Evolutionary conservation across 1,284 basidiomycete genomes (phyloP).

Genomic region (Volvariella surrecta): DNA sequence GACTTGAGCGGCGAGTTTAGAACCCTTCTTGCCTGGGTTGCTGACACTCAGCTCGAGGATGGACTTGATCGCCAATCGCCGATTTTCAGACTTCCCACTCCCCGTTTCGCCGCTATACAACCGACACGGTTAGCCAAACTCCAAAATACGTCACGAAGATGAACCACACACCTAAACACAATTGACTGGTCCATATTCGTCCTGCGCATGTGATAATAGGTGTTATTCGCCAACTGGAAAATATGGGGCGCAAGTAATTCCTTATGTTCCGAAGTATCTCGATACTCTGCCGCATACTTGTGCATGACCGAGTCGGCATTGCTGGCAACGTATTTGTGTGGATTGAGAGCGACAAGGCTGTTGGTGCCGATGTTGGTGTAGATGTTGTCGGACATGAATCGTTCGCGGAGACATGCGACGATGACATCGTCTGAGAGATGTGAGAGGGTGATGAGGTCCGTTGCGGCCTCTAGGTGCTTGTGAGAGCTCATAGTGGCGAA

Average conservation of each 20-base stretch:
- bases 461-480: slow-evolving; percentile 60
- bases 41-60: slow-evolving; percentile 84
- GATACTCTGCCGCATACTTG: slow-evolving; percentile 76
- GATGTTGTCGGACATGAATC: slow-evolving; percentile 77
- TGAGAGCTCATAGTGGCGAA: slow-evolving; percentile 35
- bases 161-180: slow-evolving; percentile 60
- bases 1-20: slow-evolving; percentile 78
- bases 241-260: slow-evolving; percentile 67
- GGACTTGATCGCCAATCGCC: slow-evolving; percentile 84
- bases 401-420: slow-evolving; percentile 76
- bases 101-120: slow-evolving; percentile 82
- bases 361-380: slow-evolving; percentile 74
- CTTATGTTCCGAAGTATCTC: slow-evolving; percentile 50
- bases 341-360: slow-evolving; percentile 77
- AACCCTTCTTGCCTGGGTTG: slow-evolving; percentile 89
- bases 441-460: slow-evolving; percentile 54
- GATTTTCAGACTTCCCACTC: slow-evolving; percentile 90
- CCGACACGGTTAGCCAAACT: not conserved
- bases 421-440: slow-evolving; percentile 69
- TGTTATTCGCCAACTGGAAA: slow-evolving; percentile 83
- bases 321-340: slow-evolving; percentile 76
- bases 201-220: slow-evolving; percentile 94
- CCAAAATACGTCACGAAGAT: slow-evolving; percentile 1
- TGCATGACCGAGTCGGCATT: slow-evolving; percentile 78
- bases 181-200: slow-evolving; percentile 92